Base-by-base conservation (phyloP, 2,329 filamentous ascomycete genomes). In the Aspergillus quadricinctus region DNA sequence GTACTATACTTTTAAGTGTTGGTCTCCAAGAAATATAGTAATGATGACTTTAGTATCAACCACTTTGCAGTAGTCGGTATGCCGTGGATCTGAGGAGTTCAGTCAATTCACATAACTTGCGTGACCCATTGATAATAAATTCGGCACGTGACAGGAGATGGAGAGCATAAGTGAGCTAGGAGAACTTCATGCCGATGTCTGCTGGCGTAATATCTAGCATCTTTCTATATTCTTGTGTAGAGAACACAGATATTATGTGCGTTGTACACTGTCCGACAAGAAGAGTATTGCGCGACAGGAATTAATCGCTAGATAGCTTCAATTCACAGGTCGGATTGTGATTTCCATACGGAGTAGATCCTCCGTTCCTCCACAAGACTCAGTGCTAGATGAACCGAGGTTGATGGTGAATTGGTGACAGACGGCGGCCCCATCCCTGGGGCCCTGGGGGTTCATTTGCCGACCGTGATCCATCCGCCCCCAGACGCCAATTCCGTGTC, bases 391-490 rank as follows among this genome's bases (percentile, higher is more conserved):
- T 50, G 29, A 50, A 45, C 54, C 54, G 54, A 56, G 54, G 54
- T 56, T 56, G 51, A 53, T 11, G 29, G 49, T 31, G 52, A 19
- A 43, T 48, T 11, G 29, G 49, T 31, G 52, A 19, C 31, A 19
- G 17, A 23, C 48, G 50, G 50, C 35, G 48, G 48, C 45, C 52
- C 50, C 25, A 55, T 55, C 56, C 23, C 56, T 52, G 50, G 52
- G 21, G 53, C 56, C 23, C 56, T 52, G 50, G 52, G 21, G 53
- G 29, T 46, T 58, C 57, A 60, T 53, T 62, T 60, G 54, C 59
- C 57, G 58, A 62, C 54, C 49, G 14, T 43, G 41, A 55, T 54
- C 50, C 53, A 41, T 28, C 37, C n/a, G 48, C 43, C 50, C 52
- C 41, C 52, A 49, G 51, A 35, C 53, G 50, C 45, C 51, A 31